A percentile compares a stretch with the other conserved stretches of the same genome.
These are phyloP conservation scores for Rosa hybrid DNA, from an alignment of 331 rosid genomes.

Conservation along the genomic window DNA sequence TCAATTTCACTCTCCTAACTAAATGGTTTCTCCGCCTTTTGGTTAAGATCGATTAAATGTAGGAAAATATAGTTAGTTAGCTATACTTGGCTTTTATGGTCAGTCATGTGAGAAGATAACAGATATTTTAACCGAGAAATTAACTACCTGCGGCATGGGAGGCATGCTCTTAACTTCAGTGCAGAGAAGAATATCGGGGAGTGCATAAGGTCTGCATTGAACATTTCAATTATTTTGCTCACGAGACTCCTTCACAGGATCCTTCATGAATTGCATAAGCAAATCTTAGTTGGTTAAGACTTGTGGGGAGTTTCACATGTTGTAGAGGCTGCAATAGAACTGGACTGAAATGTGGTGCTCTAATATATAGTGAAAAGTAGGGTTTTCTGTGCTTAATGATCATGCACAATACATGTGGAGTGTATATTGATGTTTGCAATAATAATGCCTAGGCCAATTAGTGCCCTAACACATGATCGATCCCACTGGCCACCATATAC, in stretches of 20 bases:
- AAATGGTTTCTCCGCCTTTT: not conserved
- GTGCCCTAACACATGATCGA: slow-evolving; percentile 16
- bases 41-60: not conserved
- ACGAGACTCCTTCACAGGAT: not conserved
- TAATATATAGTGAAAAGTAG: not conserved
- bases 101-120: not conserved
- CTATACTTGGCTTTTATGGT: not conserved
- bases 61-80: not conserved
- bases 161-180: not conserved
- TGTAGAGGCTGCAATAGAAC: not conserved
- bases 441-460: slow-evolving; percentile 2
- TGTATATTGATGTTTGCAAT: not conserved
- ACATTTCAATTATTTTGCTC: not conserved
- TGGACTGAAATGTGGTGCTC: not conserved
- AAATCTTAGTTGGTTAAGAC: not conserved
- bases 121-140: not conserved
- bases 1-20: not conserved
- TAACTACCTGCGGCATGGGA: not conserved
- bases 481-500: not conserved
- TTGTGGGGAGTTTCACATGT: not conserved
- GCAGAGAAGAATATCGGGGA: not conserved
- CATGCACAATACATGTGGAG: slow-evolving; percentile 6
- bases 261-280: not conserved
- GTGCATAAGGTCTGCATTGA: not conserved
- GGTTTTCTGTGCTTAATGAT: not conserved